These are phyloP conservation scores for Hortiboletus campestris DNA, from an alignment of 768 basidiomycete genomes.

Conservation along the genomic window DNA sequence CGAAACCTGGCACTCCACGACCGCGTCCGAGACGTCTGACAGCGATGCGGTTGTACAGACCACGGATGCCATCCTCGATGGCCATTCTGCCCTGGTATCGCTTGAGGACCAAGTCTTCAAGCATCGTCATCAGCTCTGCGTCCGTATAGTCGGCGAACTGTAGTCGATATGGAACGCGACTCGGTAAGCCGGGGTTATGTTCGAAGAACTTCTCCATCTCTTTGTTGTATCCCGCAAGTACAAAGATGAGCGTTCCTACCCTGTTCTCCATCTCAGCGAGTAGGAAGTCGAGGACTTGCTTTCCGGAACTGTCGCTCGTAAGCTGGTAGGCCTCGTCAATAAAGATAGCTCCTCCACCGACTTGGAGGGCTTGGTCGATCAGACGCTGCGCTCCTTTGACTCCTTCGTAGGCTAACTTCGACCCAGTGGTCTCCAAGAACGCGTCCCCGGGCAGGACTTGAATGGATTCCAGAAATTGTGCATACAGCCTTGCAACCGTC, in stretches of 20 bases:
- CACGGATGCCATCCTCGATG: constrained; percentile 51
- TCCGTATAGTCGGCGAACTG: constrained; percentile 63
- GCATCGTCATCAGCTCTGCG: constrained; percentile 52
- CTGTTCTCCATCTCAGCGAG: constrained; percentile 76
- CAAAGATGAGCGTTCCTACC: constrained; percentile 61
- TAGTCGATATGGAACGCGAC: constrained; percentile 63
- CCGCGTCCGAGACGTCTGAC: constrained; percentile 16
- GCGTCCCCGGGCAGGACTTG: constrained; percentile 49
- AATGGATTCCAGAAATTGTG: constrained; percentile 57
- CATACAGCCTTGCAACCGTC: constrained; percentile 51
- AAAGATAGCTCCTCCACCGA: constrained; percentile 65
- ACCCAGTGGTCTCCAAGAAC: constrained; percentile 65
- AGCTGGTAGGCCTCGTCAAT: constrained; percentile 75
- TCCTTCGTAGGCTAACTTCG: constrained; percentile 56
- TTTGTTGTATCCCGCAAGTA: constrained; percentile 67
- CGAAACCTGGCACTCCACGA: constrained; percentile 49
- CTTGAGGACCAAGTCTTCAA: constrained; percentile 47
- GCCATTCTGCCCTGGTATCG: constrained; percentile 50
- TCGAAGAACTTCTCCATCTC: constrained; percentile 80
- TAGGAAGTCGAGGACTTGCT: constrained; percentile 64
- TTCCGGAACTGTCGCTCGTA: constrained; percentile 44
- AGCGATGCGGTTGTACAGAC: constrained; percentile 48
- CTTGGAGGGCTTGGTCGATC: constrained; percentile 43
- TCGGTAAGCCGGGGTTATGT: constrained; percentile 66
- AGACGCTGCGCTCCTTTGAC: constrained; percentile 34